Evolutionary conservation across 306 rosid species (phyloP).

Genomic region (Biancaea sappan): DNA sequence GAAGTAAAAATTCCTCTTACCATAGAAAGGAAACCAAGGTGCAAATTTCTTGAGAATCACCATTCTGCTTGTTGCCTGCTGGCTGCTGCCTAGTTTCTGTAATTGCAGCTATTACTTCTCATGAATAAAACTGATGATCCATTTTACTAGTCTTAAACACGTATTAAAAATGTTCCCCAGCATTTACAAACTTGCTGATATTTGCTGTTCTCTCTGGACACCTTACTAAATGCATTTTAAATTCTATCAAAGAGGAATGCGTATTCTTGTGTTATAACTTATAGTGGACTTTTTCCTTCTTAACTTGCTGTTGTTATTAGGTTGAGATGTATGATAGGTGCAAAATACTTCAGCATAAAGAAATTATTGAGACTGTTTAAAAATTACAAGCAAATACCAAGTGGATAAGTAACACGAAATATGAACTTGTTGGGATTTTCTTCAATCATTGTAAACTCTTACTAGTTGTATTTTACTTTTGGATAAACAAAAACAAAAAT

Average conservation of each 20-base stretch:
- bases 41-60: background rate
- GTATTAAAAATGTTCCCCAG: background rate
- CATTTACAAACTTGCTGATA: background rate
- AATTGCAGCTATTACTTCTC: background rate
- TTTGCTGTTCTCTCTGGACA: background rate
- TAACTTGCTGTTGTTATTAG: background rate
- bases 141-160: background rate
- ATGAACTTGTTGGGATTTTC: background rate
- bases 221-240: background rate
- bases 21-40: background rate
- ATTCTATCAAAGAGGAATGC: background rate
- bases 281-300: background rate
- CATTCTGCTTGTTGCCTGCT: background rate
- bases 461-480: background rate
- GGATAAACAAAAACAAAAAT: background rate
- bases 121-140: background rate
- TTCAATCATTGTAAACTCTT: background rate
- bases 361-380: background rate
- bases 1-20: slow-evolving; percentile 1
- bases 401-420: background rate
- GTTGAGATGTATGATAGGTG: background rate
- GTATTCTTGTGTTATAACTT: background rate
- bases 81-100: slow-evolving; percentile 18
- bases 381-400: background rate
- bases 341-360: background rate